These are phyloP conservation scores for Talaromyces sp. DNA, from an alignment of 2,329 filamentous ascomycete species.

Conservation along the genomic window DNA sequence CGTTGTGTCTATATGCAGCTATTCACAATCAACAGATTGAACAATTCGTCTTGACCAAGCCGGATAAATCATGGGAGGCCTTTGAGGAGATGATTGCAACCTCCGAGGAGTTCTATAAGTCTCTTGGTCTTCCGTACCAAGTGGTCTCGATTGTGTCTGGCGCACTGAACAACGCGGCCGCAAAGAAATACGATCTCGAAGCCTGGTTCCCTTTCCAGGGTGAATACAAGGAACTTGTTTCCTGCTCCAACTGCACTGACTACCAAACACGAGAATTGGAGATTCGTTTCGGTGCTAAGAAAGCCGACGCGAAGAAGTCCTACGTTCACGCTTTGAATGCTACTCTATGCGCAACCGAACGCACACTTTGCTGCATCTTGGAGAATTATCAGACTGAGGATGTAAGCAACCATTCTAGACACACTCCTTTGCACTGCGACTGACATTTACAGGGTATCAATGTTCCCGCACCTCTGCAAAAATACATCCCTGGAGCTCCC, in stretches of 20 bases:
- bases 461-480: slow-evolving; percentile 76
- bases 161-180: slow-evolving; percentile 79
- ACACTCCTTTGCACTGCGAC: background rate
- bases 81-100: slow-evolving; percentile 90
- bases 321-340: slow-evolving; percentile 93
- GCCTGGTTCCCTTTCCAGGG: slow-evolving; percentile 95
- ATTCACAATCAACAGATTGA: slow-evolving; percentile 50
- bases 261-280: slow-evolving; percentile 94
- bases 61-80: slow-evolving; percentile 84
- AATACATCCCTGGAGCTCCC: slow-evolving; percentile 83
- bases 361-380: slow-evolving; percentile 87
- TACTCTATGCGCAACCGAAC: slow-evolving; percentile 83
- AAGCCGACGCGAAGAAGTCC: slow-evolving; percentile 76
- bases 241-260: slow-evolving; percentile 96
- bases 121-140: slow-evolving; percentile 80
- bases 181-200: slow-evolving; percentile 94
- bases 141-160: slow-evolving; percentile 95
- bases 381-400: slow-evolving; percentile 96
- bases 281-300: slow-evolving; percentile 85
- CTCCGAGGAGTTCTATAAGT: slow-evolving; percentile 94
- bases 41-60: slow-evolving; percentile 75
- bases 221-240: slow-evolving; percentile 98
- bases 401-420: slow-evolving; percentile 41
- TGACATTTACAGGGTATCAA: slow-evolving; percentile 56
- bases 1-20: background rate